Percentiles rank a stretch among this genome's conserved stretches.
Conservation (phyloP, 768 basidiomycete genomes). For the Clitopilus hobsonii region DNA sequence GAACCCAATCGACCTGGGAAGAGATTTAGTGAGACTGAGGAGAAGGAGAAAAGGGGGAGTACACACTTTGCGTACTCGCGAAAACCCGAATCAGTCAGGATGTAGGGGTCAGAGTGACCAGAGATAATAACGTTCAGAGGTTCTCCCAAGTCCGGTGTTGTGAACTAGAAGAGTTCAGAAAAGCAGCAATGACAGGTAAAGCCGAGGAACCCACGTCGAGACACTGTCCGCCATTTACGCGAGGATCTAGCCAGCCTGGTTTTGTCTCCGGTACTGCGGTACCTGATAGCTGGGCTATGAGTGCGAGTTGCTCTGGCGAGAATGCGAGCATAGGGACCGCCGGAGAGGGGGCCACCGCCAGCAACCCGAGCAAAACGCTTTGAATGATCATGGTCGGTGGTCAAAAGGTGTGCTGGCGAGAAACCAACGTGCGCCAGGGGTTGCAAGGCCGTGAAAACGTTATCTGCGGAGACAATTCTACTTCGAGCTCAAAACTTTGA, state of each 20-base stretch:
- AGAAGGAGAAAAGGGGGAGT: not conserved
- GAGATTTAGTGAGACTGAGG: not conserved
- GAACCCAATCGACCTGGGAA: conserved; percentile 68
- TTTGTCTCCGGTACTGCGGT: not conserved
- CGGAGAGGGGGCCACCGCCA: not conserved
- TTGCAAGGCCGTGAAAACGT: not conserved
- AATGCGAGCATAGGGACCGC: not conserved
- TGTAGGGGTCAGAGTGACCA: conserved; percentile 69
- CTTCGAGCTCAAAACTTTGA: not conserved
- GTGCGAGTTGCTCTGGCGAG: conserved; percentile 4
- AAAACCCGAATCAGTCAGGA: conserved; percentile 74
- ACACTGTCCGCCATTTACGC: conserved; percentile 65
- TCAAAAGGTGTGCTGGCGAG: not conserved
- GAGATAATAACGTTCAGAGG: conserved; percentile 84
- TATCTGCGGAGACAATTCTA: not conserved
- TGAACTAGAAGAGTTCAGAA: conserved; percentile 42
- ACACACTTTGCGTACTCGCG: conserved; percentile 61
- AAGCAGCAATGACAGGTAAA: not conserved
- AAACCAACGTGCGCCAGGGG: not conserved
- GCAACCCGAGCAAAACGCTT: not conserved
- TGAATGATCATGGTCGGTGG: not conserved
- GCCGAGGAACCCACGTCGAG: conserved; percentile 57
- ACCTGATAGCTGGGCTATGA: not conserved
- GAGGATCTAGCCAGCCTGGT: conserved; percentile 63
- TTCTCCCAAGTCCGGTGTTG: conserved; percentile 63